Evolutionary conservation across 305 asterid species (phyloP).

Genomic region (Fraxinus angustifolia): DNA sequence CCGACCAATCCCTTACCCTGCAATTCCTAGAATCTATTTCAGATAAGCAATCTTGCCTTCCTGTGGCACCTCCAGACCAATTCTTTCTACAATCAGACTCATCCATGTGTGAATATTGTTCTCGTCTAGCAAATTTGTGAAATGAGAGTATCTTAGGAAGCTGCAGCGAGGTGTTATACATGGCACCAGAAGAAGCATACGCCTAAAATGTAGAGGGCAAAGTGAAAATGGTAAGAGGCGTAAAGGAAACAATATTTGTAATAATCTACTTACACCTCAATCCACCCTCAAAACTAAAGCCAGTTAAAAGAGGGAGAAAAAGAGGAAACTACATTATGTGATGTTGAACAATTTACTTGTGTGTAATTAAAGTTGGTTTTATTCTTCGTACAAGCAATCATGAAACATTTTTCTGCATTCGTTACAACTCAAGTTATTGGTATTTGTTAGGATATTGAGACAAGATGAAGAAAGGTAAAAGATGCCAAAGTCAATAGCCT

Average conservation of each 20-base stretch:
- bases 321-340: background rate
- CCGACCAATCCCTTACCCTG: constrained; percentile 97
- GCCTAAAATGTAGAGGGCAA: constrained; percentile 55
- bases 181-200: constrained; percentile 81
- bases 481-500: background rate
- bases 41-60: constrained; percentile 81
- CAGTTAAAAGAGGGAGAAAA: background rate
- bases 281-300: constrained; percentile 15
- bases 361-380: background rate
- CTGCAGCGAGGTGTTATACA: constrained; percentile 45
- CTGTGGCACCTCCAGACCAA: constrained; percentile 70
- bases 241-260: constrained; percentile 12
- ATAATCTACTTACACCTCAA: background rate
- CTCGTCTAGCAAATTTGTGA: constrained; percentile 93
- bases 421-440: background rate
- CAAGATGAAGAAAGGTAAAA: background rate
- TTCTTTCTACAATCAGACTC: constrained; percentile 66
- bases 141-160: constrained; percentile 96
- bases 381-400: constrained; percentile 1
- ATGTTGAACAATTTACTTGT: background rate
- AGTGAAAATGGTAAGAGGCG: constrained; percentile 6
- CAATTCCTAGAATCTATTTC: constrained; percentile 98
- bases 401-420: background rate
- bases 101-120: constrained; percentile 64
- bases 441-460: background rate